Conservation (phyloP, 1,139 yeast genomes). For the Saccharomyces hybrid region DNA sequence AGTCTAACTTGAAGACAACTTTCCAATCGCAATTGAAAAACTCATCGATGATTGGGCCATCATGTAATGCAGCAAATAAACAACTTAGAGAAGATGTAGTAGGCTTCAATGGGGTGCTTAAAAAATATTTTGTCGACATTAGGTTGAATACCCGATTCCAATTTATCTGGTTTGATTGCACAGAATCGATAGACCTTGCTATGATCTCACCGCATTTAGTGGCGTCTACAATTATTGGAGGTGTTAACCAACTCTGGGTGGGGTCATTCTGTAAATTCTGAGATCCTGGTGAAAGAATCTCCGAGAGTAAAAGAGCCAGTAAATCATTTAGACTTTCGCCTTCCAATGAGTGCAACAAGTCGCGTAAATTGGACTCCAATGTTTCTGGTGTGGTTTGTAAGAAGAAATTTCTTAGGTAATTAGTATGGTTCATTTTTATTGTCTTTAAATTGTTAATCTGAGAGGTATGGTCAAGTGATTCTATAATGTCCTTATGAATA, state of each 20-base stretch:
- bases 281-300: conserved; percentile 59
- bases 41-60: conserved; percentile 37
- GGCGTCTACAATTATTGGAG: conserved; percentile 52
- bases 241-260: conserved; percentile 37
- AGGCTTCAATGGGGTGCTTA: conserved; percentile 28
- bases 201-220: conserved; percentile 58
- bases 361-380: conserved; percentile 20
- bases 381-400: conserved; percentile 13
- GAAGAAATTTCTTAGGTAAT: conserved; percentile 18
- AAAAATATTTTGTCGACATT: conserved; percentile 30
- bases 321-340: conserved; percentile 39
- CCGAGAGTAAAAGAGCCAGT: conserved; percentile 47
- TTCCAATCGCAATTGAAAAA: conserved; percentile 37
- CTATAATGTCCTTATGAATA: conserved; percentile 11
- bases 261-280: conserved; percentile 35
- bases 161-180: conserved; percentile 38
- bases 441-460: neutral
- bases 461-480: conserved; percentile 11
- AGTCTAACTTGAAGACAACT: conserved; percentile 40
- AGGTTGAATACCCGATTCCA: conserved; percentile 33
- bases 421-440: conserved; percentile 18
- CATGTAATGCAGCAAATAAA: conserved; percentile 37
- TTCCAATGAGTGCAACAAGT: conserved; percentile 20
- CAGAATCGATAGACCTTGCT: conserved; percentile 37
- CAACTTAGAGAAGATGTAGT: conserved; percentile 39